phyloP scores from a whole-genome alignment of 371 early-diverging fungal species.

The Amoeboaphelidium protococcarum region DNA sequence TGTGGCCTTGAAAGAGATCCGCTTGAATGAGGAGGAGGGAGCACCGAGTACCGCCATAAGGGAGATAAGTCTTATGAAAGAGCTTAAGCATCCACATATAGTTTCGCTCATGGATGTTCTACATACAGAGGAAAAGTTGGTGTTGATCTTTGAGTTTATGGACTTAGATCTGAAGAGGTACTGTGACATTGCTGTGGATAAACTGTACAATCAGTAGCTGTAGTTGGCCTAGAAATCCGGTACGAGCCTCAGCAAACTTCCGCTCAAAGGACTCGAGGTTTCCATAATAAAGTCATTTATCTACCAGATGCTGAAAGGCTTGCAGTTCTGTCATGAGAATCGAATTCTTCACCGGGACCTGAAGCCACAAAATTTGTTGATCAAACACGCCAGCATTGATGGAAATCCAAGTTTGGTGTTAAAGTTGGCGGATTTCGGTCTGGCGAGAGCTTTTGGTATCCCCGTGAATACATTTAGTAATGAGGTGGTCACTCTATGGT shows the following conservation, averaged over 20 bases:
- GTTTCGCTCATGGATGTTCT: conserved; percentile 85
- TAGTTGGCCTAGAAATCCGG: conserved; percentile 10
- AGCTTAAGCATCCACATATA: conserved; percentile 69
- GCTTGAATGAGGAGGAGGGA: conserved; percentile 70
- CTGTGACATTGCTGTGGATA: conserved; percentile 43
- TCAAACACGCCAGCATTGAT: conserved; percentile 12
- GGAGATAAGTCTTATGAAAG: conserved; percentile 86
- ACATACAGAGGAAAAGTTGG: conserved; percentile 87
- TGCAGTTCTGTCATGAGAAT: conserved; percentile 82
- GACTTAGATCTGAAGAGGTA: conserved; percentile 93
- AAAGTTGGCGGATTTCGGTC: conserved; percentile 81
- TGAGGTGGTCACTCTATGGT: conserved; percentile 96
- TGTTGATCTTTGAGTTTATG: conserved; percentile 96
- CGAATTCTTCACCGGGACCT: conserved; percentile 90
- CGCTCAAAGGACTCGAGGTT: not conserved
- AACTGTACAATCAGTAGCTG: no score
- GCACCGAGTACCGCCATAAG: conserved; percentile 89
- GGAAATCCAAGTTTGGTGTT: conserved; percentile 63
- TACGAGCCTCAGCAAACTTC: conserved; percentile 2
- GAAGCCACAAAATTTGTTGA: conserved; percentile 37
- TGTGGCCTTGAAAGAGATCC: conserved; percentile 94
- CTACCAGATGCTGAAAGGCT: conserved; percentile 61
- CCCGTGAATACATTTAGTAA: conserved; percentile 77
- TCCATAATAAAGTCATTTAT: conserved; percentile 23
- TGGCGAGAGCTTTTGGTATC: conserved; percentile 81